These are phyloP conservation scores for Tylopilus felleus DNA, from an alignment of 768 basidiomycete species.

Conservation along the genomic window DNA sequence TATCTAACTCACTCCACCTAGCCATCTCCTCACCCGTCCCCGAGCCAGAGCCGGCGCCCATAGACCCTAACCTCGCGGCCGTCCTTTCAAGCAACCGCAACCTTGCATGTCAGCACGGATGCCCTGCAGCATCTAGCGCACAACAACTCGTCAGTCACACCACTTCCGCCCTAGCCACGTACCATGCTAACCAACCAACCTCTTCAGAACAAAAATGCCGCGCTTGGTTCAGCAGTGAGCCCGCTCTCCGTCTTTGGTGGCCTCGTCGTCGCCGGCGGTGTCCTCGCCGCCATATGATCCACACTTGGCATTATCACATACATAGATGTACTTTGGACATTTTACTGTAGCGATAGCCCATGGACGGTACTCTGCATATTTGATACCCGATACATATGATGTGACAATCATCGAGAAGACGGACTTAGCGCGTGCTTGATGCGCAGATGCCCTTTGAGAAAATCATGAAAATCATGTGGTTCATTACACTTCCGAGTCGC, in stretches of 20 bases:
- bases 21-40: constrained; percentile 24
- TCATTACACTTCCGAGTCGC: neutral
- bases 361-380: neutral
- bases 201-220: constrained; percentile 19
- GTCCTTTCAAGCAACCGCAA: constrained; percentile 25
- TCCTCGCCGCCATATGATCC: constrained; percentile 19
- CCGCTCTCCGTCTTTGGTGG: constrained; percentile 22
- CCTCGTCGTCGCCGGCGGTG: constrained; percentile 18
- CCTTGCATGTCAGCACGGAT: constrained; percentile 24
- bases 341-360: constrained; percentile 16
- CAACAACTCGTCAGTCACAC: constrained; percentile 20
- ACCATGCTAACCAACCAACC: neutral
- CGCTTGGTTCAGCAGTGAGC: constrained; percentile 17
- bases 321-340: constrained; percentile 9
- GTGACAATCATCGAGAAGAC: too few species aligned
- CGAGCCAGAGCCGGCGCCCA: constrained; percentile 22
- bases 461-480: neutral
- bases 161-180: neutral
- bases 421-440: neutral
- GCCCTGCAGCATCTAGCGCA: constrained; percentile 14
- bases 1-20: constrained; percentile 4
- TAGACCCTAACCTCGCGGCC: constrained; percentile 18
- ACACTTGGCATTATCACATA: neutral
- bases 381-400: neutral
- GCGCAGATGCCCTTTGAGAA: too few species aligned